Evolutionary conservation across 2,329 filamentous ascomycete species (phyloP), one percentile per base, ranked within the genome.

Genomic region (Colletotrichum scovillei): DNA sequence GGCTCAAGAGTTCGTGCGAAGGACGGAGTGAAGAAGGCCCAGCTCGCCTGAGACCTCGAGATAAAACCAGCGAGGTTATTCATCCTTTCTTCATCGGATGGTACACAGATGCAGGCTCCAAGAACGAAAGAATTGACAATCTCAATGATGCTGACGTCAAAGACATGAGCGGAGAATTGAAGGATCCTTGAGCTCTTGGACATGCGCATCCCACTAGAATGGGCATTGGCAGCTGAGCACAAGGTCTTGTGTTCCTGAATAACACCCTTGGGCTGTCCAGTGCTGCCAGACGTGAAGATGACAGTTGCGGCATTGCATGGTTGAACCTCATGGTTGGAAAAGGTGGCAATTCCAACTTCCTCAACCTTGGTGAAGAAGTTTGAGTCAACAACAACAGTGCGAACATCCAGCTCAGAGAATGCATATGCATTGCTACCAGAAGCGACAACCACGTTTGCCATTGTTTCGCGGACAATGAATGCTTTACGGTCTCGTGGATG

Each of bases 201-300:
- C 67, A 73, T 69, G 7, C 62, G 42, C 67, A 73, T 64, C 12
- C 53, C 56, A 5, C 6, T 35, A 3, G 67, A 53, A 8, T 69
- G 66, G 16, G 70, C 67, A 55, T n/a, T 46, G 3, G 63, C 74
- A 16, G 78, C 77, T 1, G 79, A 78, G 60, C 76, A 75, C 28
- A 80, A 73, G 1, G 76, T 72, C 32, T 49, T 66, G 64, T 82
- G 80, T 65, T 78, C 76, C 56, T 81, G 76, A 32, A 88, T 82
- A 19, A 88, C 86, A 30, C 87, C 87, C 78, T 89, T 89, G 0
- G 90, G 87, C 35, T 80, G 79, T 11, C 87, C 87, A 0, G 87
- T 89, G 38, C 86, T 88, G 8, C 87, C 87, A 8, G 87, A 88
- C 22, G 87, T 89, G 77, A 88, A 89, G 77, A 88, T 86, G 75